A percentile compares a stretch with the other conserved stretches of the same genome.
These are phyloP conservation scores for Phytophthora cactorum DNA, from an alignment of 352 stramenopile genomes.

Conservation along the genomic window DNA sequence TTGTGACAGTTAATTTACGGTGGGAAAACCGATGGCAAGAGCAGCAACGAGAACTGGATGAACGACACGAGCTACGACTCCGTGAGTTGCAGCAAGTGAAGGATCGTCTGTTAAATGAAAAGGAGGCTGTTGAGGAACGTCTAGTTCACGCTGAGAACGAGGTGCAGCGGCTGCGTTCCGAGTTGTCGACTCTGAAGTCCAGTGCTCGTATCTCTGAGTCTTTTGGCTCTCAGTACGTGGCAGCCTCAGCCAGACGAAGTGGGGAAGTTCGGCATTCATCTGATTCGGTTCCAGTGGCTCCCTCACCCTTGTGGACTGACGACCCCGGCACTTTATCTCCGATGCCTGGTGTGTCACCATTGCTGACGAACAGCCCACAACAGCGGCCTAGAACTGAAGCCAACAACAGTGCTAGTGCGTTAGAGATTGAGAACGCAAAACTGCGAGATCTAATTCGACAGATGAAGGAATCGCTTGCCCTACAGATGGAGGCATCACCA, in stretches of 20 bases:
- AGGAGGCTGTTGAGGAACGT: constrained; percentile 63
- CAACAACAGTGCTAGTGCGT: constrained; percentile 20
- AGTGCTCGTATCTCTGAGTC: constrained; percentile 54
- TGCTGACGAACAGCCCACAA: constrained; percentile 56
- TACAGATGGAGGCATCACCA: constrained; percentile 40
- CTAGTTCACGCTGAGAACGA: constrained; percentile 71
- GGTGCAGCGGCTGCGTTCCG: constrained; percentile 54
- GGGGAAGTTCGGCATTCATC: constrained; percentile 23
- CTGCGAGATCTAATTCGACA: constrained; percentile 77
- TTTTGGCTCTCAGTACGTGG: constrained; percentile 47
- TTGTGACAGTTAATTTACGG: constrained; percentile 64
- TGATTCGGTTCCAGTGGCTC: constrained; percentile 20
- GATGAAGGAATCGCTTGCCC: constrained; percentile 72
- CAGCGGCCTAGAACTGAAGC: constrained; percentile 1
- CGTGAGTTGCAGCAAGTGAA: constrained; percentile 64
- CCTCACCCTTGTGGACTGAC: constrained; percentile 75
- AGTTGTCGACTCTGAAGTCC: constrained; percentile 53
- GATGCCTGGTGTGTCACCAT: constrained; percentile 50
- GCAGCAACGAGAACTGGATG: constrained; percentile 58
- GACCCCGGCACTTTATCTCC: constrained; percentile 65
- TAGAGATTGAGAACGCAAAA: constrained; percentile 67
- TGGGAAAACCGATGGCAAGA: constrained; percentile 79
- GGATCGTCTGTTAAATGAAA: constrained; percentile 60
- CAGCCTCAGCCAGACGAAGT: constrained; percentile 8
- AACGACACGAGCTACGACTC: constrained; percentile 50